phyloP scores from a whole-genome alignment of 225 moss, liverwort and hornwort genomes.

The Asterella californica region DNA sequence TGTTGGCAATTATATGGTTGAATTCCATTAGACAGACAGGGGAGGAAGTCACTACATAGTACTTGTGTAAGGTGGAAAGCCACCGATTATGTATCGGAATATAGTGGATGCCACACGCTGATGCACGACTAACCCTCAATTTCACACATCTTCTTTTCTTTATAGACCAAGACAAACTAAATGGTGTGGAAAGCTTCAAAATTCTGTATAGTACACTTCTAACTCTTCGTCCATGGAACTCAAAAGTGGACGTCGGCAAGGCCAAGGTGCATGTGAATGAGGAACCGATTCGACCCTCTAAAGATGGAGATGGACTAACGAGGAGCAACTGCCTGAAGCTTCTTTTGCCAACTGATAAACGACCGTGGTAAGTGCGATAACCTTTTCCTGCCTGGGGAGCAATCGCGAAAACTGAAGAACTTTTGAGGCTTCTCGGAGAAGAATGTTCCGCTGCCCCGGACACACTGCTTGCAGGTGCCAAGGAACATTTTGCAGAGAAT shows the following conservation, averaged over 20 bases:
- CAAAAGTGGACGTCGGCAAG: slow-evolving; percentile 20
- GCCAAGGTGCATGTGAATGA: slow-evolving; percentile 13
- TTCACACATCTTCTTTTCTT: slow-evolving; percentile 26
- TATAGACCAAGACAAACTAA: slow-evolving; percentile 24
- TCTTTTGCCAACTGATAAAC: not conserved
- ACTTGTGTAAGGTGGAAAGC: slow-evolving; percentile 11
- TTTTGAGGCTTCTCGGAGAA: not conserved
- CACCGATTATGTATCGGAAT: slow-evolving; percentile 13
- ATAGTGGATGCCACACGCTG: not conserved
- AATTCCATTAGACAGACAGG: not conserved
- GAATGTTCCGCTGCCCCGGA: not conserved
- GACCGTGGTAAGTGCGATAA: slow-evolving; percentile 14
- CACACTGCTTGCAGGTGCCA: not conserved
- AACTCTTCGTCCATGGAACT: slow-evolving; percentile 13
- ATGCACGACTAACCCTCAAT: slow-evolving; percentile 3
- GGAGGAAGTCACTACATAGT: slow-evolving; percentile 7
- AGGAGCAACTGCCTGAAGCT: slow-evolving; percentile 16
- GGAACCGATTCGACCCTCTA: not conserved
- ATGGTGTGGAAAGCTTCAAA: slow-evolving; percentile 27
- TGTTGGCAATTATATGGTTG: slow-evolving; percentile 6
- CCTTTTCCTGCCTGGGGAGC: slow-evolving; percentile 1
- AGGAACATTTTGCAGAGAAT: slow-evolving; percentile 7
- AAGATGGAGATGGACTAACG: not conserved
- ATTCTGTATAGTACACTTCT: slow-evolving; percentile 17
- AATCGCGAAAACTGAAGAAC: not conserved